phyloP scores from a whole-genome alignment of 163 green algal species.

The Scenedesmus sp. region DNA sequence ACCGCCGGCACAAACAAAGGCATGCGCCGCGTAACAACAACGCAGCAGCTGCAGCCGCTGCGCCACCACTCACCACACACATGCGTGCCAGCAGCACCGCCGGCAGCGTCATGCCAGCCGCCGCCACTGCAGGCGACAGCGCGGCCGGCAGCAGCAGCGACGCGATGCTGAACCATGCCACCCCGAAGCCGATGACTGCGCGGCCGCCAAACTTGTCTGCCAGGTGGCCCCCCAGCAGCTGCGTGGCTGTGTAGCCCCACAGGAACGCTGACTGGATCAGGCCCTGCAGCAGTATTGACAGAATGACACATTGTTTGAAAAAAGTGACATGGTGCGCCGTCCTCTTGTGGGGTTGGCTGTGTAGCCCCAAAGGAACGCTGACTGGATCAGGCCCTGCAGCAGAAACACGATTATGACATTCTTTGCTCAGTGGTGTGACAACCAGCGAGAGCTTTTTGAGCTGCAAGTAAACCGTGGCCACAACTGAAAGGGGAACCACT shows the following conservation, averaged over 20 bases:
- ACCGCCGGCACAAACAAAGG: conserved; percentile 64
- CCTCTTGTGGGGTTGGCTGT: conserved; percentile 62
- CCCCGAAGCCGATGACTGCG: conserved; percentile 80
- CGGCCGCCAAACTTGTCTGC: conserved; percentile 87
- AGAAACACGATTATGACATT: no score
- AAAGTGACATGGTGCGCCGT: no score
- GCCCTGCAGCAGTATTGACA: conserved; percentile 60
- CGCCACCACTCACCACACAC: conserved; percentile 55
- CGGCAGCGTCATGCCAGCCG: conserved; percentile 71
- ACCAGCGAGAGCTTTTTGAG: no score
- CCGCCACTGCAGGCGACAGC: conserved; percentile 55
- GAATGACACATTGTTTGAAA: not conserved
- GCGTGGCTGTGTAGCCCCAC: conserved; percentile 87
- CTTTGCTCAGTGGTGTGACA: no score
- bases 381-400: conserved; percentile 81
- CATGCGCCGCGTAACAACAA: conserved; percentile 40
- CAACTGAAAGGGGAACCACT: no score
- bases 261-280: conserved; percentile 87
- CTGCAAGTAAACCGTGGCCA: no score
- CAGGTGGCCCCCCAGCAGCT: conserved; percentile 80
- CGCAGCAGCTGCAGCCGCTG: conserved; percentile 47
- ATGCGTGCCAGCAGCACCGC: conserved; percentile 70
- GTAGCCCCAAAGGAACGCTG: conserved; percentile 88
- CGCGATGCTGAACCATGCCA: conserved; percentile 82
- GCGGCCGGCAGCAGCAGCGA: conserved; percentile 79